A percentile compares a stretch with the other conserved stretches of the same genome.
Conservation (phyloP, 257 asterid species). For the Solanum appendiculatum region DNA sequence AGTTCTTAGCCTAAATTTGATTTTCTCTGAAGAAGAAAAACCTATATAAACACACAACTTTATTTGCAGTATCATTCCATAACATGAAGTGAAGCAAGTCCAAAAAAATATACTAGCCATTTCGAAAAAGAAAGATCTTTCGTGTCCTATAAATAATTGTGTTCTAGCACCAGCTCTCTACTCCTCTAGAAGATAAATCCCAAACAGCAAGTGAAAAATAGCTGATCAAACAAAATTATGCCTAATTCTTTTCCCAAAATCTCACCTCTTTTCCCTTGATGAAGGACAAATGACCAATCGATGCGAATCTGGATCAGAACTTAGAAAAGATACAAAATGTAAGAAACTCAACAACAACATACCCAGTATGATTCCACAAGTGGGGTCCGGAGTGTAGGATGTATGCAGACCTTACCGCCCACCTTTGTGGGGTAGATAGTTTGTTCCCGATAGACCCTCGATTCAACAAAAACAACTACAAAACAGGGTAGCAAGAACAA, state of each 20-base stretch:
- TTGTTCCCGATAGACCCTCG: not conserved
- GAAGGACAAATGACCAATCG: not conserved
- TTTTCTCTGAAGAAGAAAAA: not conserved
- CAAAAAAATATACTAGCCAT: not conserved
- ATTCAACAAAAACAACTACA: not conserved
- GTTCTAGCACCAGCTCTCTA: not conserved
- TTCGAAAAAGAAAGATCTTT: not conserved
- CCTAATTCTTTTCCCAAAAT: not conserved
- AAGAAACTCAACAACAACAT: not conserved
- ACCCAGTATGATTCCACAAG: not conserved
- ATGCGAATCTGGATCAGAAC: not conserved
- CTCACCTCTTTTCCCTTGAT: constrained; percentile 2
- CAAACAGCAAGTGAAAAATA: not conserved
- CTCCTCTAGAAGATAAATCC: not conserved
- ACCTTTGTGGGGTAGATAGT: not conserved
- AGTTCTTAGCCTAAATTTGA: not conserved
- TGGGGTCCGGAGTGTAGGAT: not conserved
- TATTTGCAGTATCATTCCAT: not conserved
- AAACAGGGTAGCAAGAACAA: not conserved
- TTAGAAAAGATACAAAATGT: not conserved
- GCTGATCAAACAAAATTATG: not conserved
- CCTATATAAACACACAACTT: not conserved
- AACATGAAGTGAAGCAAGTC: not conserved
- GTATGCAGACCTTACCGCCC: not conserved
- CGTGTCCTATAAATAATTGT: not conserved